A percentile compares a stretch with the other conserved stretches of the same genome.
Conservation (phyloP, 257 asterid genomes). For the Oldenlandia corymbosa region DNA sequence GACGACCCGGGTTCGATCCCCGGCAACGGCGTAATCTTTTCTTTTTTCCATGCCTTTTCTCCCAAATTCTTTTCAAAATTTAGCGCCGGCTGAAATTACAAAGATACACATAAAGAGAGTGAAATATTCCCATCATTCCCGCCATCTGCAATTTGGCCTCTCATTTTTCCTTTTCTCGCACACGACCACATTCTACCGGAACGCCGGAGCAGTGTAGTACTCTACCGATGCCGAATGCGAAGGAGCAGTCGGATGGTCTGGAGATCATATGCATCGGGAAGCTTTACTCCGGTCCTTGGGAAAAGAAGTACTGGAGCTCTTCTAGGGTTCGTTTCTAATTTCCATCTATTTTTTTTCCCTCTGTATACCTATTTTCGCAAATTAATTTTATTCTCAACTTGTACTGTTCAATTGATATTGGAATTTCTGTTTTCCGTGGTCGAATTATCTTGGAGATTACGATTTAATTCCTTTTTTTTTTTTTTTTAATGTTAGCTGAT, state of each 20-base stretch:
- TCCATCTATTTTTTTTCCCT: not conserved
- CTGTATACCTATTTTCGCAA: not conserved
- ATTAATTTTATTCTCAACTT: not conserved
- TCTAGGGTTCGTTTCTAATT: conserved; percentile 63
- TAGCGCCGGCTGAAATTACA: not conserved
- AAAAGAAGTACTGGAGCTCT: conserved; percentile 97
- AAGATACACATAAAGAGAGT: not conserved
- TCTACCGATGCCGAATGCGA: conserved; percentile 40
- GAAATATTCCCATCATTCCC: conserved; percentile 23
- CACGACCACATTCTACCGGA: not conserved
- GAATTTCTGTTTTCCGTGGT: not conserved
- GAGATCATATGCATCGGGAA: conserved; percentile 74
- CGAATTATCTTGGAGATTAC: not conserved
- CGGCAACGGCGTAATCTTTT: conserved; percentile 16
- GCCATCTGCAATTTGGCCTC: conserved; percentile 25
- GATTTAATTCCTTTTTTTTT: not conserved
- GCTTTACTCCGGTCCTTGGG: conserved; percentile 73
- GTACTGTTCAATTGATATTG: not conserved
- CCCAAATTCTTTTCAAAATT: too few relatives aligned
- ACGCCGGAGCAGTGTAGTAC: not conserved
- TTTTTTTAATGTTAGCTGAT: not conserved
- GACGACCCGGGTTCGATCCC: conserved; percentile 62
- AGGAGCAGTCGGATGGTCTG: conserved; percentile 52
- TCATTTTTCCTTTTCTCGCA: not conserved
- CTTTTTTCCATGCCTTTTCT: too few relatives aligned